Evolutionary conservation across 2,329 filamentous ascomycete species (phyloP).

Genomic region (Colletotrichum trifolii): DNA sequence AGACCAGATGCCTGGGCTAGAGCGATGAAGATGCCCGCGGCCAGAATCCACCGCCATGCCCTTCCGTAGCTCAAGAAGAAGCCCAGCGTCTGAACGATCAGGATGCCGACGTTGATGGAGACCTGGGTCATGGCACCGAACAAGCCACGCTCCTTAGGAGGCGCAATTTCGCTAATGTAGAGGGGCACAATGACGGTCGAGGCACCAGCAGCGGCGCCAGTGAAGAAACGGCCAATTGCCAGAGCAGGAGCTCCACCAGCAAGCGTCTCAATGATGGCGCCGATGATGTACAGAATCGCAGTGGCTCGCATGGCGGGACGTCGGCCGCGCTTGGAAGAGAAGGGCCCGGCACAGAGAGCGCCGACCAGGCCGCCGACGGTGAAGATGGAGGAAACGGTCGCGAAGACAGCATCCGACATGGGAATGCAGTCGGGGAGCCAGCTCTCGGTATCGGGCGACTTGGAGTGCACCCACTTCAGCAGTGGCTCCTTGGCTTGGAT

Average conservation of each 20-base stretch:
- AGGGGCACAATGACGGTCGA: constrained; percentile 93
- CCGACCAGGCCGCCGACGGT: constrained; percentile 89
- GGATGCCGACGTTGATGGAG: constrained; percentile 91
- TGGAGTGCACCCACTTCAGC: constrained; percentile 43
- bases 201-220: constrained; percentile 86
- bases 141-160: constrained; percentile 77
- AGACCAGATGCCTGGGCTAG: constrained; percentile 75
- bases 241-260: constrained; percentile 75
- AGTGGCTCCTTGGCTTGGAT: constrained; percentile 45
- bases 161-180: constrained; percentile 93
- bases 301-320: constrained; percentile 81
- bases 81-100: constrained; percentile 84
- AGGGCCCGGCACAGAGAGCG: constrained; percentile 80
- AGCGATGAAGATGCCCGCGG: constrained; percentile 76
- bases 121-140: constrained; percentile 91
- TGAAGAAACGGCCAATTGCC: constrained; percentile 79
- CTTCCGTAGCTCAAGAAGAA: constrained; percentile 85
- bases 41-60: constrained; percentile 87
- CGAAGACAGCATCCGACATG: constrained; percentile 86
- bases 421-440: constrained; percentile 82
- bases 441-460: constrained; percentile 40
- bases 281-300: constrained; percentile 79
- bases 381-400: constrained; percentile 89
- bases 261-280: constrained; percentile 80
- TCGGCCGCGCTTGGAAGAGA: constrained; percentile 82